These are phyloP conservation scores for Porcisia hertigi DNA, from an alignment of 208 protist species.

Conservation along the genomic window DNA sequence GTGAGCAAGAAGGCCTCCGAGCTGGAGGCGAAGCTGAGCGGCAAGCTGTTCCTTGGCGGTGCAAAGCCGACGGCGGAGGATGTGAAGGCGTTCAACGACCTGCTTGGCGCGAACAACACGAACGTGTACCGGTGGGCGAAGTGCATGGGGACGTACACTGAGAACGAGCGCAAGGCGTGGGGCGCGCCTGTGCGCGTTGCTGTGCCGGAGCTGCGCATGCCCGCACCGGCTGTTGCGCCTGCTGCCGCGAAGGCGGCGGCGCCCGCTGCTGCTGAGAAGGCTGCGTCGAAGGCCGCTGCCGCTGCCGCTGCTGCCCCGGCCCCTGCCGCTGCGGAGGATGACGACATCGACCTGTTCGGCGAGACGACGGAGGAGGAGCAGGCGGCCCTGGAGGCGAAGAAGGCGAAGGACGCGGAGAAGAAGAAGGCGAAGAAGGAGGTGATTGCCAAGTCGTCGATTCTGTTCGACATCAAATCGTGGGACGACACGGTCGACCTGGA, in stretches of 20 bases:
- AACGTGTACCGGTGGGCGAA: conserved; percentile 74
- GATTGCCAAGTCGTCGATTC: conserved; percentile 90
- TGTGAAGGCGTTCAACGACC: conserved; percentile 72
- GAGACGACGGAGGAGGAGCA: conserved; percentile 87
- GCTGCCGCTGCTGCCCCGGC: conserved; percentile 27
- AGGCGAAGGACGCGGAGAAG: conserved; percentile 76
- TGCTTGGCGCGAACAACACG: conserved; percentile 53
- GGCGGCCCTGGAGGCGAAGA: conserved; percentile 85
- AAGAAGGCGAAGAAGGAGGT: conserved; percentile 86
- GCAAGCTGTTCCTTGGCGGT: conserved; percentile 70
- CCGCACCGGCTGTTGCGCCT: conserved; percentile 9
- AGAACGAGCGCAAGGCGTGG: conserved; percentile 54
- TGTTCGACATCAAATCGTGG: conserved; percentile 94
- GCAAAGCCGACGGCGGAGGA: conserved; percentile 66
- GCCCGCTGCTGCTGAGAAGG: conserved; percentile 25
- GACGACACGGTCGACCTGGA: conserved; percentile 91
- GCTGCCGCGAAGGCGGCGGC: conserved; percentile 51
- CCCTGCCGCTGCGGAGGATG: conserved; percentile 63
- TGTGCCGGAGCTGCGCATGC: conserved; percentile 31
- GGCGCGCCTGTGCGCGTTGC: conserved; percentile 59
- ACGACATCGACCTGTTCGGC: conserved; percentile 92
- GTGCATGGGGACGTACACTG: conserved; percentile 71
- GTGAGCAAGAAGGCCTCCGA: conserved; percentile 51
- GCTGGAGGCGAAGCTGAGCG: conserved; percentile 57
- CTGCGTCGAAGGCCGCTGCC: conserved; percentile 31